Percentiles rank a stretch among this genome's conserved stretches.
Conservation (phyloP, 345 rosid species). For the Rubroshorea leprosula region DNA sequence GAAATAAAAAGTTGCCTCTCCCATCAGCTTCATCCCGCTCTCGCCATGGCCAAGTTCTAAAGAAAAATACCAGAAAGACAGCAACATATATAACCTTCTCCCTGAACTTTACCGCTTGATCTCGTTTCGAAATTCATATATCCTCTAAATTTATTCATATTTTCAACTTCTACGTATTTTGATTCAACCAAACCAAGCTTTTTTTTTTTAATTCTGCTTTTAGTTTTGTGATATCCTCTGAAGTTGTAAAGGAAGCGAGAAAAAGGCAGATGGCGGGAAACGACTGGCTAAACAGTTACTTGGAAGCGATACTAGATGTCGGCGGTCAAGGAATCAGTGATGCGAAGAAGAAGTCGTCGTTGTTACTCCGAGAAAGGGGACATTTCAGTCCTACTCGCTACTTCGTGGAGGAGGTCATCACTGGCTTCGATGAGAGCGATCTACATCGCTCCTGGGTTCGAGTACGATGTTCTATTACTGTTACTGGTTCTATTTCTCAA, state of each 20-base stretch:
- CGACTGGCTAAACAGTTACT: conserved; percentile 66
- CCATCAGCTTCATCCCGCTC: too few species aligned
- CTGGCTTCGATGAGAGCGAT: conserved; percentile 84
- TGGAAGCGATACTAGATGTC: conserved; percentile 64
- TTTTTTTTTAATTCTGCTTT: neutral
- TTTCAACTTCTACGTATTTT: too few species aligned
- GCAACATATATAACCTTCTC: too few species aligned
- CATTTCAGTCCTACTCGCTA: conserved; percentile 73
- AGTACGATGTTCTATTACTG: conserved; percentile 29
- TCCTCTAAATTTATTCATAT: too few species aligned
- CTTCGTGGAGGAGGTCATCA: conserved; percentile 72
- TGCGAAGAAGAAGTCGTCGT: conserved; percentile 37
- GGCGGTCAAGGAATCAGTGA: conserved; percentile 45
- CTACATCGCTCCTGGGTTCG: conserved; percentile 84
- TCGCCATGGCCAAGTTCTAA: too few species aligned
- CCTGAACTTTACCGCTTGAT: too few species aligned
- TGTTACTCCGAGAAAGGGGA: conserved; percentile 75
- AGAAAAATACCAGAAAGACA: too few species aligned
- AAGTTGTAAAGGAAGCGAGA: neutral
- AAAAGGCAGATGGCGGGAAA: conserved; percentile 51
- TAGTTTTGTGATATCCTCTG: too few species aligned
- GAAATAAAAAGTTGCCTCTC: too few species aligned
- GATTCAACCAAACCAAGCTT: too few species aligned
- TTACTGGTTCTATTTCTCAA: neutral
- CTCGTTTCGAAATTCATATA: too few species aligned